These are phyloP conservation scores for Alternaria incomplexa DNA, from an alignment of 2,329 filamentous ascomycete species.

Conservation along the genomic window DNA sequence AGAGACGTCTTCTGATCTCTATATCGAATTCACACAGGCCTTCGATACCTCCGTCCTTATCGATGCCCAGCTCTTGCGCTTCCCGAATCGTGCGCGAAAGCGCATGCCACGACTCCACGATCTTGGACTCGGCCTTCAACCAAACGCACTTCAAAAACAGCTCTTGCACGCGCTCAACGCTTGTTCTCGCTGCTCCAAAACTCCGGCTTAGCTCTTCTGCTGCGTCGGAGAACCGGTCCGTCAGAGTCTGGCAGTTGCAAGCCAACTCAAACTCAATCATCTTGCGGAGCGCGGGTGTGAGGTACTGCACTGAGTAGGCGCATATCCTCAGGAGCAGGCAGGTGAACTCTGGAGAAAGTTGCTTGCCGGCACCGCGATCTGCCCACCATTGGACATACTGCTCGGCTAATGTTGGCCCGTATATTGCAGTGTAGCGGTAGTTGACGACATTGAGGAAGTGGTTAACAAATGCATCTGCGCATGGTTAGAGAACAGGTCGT, in stretches of 20 bases:
- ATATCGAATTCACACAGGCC: constrained; percentile 54
- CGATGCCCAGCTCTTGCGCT: constrained; percentile 56
- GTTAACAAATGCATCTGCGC: constrained; percentile 54
- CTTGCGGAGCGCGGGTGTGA: constrained; percentile 46
- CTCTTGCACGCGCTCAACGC: constrained; percentile 57
- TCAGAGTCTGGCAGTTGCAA: constrained; percentile 47
- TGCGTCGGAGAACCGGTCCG: constrained; percentile 51
- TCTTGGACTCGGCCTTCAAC: constrained; percentile 56
- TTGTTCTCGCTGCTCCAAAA: constrained; percentile 53
- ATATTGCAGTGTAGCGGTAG: constrained; percentile 55
- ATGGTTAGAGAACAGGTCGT: constrained; percentile 7
- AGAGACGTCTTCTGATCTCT: constrained; percentile 56
- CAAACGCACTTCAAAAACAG: constrained; percentile 56
- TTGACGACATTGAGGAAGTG: constrained; percentile 55
- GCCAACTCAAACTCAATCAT: constrained; percentile 56
- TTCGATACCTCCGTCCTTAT: constrained; percentile 47
- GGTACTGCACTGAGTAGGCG: constrained; percentile 54
- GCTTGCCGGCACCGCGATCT: constrained; percentile 41
- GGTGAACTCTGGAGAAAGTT: constrained; percentile 53
- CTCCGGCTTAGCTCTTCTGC: constrained; percentile 53
- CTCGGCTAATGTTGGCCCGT: constrained; percentile 53
- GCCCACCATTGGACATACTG: constrained; percentile 57
- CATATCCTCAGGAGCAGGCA: constrained; percentile 56
- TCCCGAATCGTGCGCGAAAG: constrained; percentile 54
- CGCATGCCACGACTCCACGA: constrained; percentile 58